Evolutionary conservation across 2,329 filamentous ascomycete species (phyloP).

Genomic region (Diplodia intermedia): DNA sequence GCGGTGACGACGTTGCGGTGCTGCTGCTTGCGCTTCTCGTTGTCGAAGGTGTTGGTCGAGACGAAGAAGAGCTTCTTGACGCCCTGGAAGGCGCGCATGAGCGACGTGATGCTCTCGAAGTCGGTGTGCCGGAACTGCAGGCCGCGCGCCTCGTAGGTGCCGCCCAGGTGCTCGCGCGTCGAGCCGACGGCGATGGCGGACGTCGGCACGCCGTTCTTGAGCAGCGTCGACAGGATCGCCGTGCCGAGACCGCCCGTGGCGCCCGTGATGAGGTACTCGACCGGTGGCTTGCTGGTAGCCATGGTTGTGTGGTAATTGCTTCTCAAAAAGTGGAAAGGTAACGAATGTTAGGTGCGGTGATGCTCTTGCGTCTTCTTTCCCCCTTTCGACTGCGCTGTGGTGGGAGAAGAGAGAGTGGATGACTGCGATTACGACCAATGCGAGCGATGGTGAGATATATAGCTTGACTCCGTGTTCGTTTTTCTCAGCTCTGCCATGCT

Average conservation of each 20-base stretch:
- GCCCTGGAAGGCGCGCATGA: constrained; percentile 58
- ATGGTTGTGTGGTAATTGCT: neutral
- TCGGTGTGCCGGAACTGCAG: constrained; percentile 60
- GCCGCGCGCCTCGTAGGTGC: constrained; percentile 53
- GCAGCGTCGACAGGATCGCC: constrained; percentile 51
- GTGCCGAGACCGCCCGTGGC: constrained; percentile 59
- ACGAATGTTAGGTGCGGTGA: neutral
- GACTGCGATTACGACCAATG: constrained; percentile 5
- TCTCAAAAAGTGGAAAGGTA: neutral
- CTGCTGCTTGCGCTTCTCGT: constrained; percentile 49
- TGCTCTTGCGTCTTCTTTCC: neutral
- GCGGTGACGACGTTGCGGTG: constrained; percentile 60
- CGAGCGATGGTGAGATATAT: constrained; percentile 29
- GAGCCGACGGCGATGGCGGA: constrained; percentile 55
- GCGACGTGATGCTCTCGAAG: constrained; percentile 55
- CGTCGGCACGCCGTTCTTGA: constrained; percentile 53
- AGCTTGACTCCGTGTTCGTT: constrained; percentile 20
- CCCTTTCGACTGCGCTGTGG: neutral
- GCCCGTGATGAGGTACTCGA: constrained; percentile 38
- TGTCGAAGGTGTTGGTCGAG: constrained; percentile 60
- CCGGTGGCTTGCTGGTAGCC: constrained; percentile 12
- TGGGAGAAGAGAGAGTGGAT: neutral
- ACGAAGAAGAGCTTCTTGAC: constrained; percentile 63
- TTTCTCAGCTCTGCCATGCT: constrained; percentile 28
- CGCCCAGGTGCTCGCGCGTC: constrained; percentile 56